Conservation (phyloP, 2,329 filamentous ascomycete genomes). For the Monilinia aucupariae region DNA sequence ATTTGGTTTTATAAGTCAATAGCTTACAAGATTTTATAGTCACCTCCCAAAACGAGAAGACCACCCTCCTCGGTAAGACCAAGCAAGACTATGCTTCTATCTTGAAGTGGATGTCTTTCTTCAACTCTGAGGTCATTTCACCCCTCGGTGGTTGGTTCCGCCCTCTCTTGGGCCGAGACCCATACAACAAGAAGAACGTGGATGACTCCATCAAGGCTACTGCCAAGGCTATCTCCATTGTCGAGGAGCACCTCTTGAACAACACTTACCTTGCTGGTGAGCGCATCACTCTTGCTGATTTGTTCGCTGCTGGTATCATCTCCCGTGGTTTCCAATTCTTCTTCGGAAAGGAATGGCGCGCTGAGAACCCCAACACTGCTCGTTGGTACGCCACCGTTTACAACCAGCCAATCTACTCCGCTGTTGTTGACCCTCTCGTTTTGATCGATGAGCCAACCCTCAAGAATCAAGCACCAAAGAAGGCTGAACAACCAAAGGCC, state of each 20-base stretch:
- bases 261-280: conserved; percentile 98
- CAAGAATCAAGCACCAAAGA: conserved; percentile 71
- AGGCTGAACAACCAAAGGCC: conserved; percentile 64
- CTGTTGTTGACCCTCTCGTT: conserved; percentile 67
- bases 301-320: conserved; percentile 76
- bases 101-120: conserved; percentile 95
- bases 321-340: conserved; percentile 88
- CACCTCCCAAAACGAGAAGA: conserved; percentile 99
- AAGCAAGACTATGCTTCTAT: conserved; percentile 99
- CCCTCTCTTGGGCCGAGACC: conserved; percentile 72
- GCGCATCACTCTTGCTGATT: conserved; percentile 92
- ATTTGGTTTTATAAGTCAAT: conserved; percentile 18
- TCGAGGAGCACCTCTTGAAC: conserved; percentile 82
- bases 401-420: conserved; percentile 87
- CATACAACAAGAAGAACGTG: conserved; percentile 97
- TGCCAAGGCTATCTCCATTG: conserved; percentile 61
- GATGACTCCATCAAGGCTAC: conserved; percentile 71
- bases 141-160: conserved; percentile 74
- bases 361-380: conserved; percentile 74
- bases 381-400: conserved; percentile 94
- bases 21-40: conserved; percentile 50
- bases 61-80: conserved; percentile 96
- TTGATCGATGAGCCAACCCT: conserved; percentile 71
- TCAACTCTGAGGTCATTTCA: conserved; percentile 80
- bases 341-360: conserved; percentile 86